Conservation (phyloP, 371 early-diverging fungal genomes). For the Lichtheimia ornata region DNA sequence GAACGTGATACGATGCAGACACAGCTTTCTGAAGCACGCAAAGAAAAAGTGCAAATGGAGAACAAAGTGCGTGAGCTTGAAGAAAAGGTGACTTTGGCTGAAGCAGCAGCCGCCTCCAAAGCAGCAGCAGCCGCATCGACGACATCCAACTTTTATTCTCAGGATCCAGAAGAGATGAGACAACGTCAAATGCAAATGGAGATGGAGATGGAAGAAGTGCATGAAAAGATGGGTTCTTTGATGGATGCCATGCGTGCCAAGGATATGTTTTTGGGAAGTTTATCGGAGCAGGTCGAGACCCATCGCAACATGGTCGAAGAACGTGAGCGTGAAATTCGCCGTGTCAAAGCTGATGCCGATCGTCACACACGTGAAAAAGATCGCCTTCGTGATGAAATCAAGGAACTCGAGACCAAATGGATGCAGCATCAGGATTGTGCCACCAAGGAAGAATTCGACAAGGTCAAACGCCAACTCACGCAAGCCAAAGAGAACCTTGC, state of each 20-base stretch:
- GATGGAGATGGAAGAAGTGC: slow-evolving; percentile 53
- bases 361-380: slow-evolving; percentile 44
- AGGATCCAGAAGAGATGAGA: slow-evolving; percentile 34
- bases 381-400: slow-evolving; percentile 35
- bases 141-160: slow-evolving; percentile 24
- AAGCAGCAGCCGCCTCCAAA: slow-evolving; percentile 43
- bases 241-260: slow-evolving; percentile 54
- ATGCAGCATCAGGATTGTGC: slow-evolving; percentile 40
- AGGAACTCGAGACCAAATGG: slow-evolving; percentile 41
- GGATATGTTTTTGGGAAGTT: slow-evolving; percentile 44
- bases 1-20: slow-evolving; percentile 60
- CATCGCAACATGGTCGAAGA: slow-evolving; percentile 50
- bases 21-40: slow-evolving; percentile 55
- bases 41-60: slow-evolving; percentile 50
- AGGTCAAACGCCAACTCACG: slow-evolving; percentile 31
- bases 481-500: slow-evolving; percentile 31
- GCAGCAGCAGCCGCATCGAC: slow-evolving; percentile 22
- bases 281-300: slow-evolving; percentile 50
- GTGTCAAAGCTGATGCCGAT: slow-evolving; percentile 42
- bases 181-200: slow-evolving; percentile 49
- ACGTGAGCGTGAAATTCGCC: slow-evolving; percentile 50
- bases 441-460: slow-evolving; percentile 35
- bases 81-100: slow-evolving; percentile 48
- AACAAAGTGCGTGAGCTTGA: slow-evolving; percentile 39
- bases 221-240: slow-evolving; percentile 47